Evolutionary conservation across 371 early-diverging fungal species (phyloP).

Genomic region (Mucor plumbeus): DNA sequence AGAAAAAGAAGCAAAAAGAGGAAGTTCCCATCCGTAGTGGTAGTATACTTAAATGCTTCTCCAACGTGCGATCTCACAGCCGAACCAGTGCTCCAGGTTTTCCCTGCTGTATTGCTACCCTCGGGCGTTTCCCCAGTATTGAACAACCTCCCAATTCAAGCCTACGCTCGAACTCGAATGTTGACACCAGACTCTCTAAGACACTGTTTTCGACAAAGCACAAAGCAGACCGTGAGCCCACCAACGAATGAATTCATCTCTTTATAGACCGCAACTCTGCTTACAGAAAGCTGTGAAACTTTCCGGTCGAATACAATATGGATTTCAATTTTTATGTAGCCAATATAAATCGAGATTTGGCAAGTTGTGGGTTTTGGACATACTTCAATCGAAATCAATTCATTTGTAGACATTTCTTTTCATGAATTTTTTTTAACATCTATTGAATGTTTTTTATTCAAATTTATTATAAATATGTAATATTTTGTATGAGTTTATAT

Average conservation of each 20-base stretch:
- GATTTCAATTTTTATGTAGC: background rate
- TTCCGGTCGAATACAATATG: constrained; percentile 16
- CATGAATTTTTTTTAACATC: too few relatives aligned
- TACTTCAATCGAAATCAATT: background rate
- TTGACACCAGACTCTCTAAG: constrained; percentile 60
- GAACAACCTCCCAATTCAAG: constrained; percentile 41
- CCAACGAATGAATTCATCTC: constrained; percentile 51
- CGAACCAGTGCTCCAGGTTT: constrained; percentile 57
- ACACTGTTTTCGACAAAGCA: constrained; percentile 55
- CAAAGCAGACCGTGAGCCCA: constrained; percentile 44
- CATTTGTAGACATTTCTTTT: background rate
- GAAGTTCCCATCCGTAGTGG: constrained; percentile 51
- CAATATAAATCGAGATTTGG: background rate
- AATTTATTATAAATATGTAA: background rate
- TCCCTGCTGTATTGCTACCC: constrained; percentile 2
- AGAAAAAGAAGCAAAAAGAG: constrained; percentile 37
- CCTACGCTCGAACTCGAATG: constrained; percentile 51
- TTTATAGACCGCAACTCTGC: constrained; percentile 51
- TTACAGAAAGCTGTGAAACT: constrained; percentile 21
- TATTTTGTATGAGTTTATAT: background rate
- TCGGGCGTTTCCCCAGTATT: constrained; percentile 9
- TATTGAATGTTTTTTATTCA: too few relatives aligned
- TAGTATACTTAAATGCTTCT: constrained; percentile 49
- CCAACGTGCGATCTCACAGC: constrained; percentile 62
- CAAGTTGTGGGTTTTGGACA: background rate